Percentiles rank a stretch among this genome's conserved stretches.
phyloP scores from a whole-genome alignment of 768 basidiomycete species.

The Auricularia sp. region DNA sequence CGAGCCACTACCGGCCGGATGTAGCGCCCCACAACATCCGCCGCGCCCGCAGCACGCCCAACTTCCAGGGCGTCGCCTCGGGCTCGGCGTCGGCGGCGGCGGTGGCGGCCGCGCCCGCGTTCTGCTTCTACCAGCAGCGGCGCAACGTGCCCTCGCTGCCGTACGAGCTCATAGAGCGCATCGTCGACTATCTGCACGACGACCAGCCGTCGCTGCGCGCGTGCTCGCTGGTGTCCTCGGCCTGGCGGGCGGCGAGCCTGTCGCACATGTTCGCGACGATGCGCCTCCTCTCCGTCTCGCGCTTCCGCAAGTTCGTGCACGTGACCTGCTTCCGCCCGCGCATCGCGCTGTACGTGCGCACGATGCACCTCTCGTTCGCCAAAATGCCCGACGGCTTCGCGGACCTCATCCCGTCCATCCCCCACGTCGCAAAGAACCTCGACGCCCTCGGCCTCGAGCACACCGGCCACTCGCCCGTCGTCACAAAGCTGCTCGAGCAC shows the following conservation, averaged over 20 bases:
- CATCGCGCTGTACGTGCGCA: not conserved
- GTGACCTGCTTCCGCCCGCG: not conserved
- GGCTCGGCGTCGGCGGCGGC: not conserved
- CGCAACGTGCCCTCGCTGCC: not conserved
- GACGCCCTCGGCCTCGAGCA: not conserved
- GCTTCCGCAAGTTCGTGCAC: slow-evolving; percentile 1
- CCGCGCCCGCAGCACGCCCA: not conserved
- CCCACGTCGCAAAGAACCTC: not conserved
- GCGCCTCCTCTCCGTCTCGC: not conserved
- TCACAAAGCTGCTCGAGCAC: not conserved
- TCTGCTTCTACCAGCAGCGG: not conserved
- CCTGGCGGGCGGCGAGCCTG: slow-evolving; percentile 9
- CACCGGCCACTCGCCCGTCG: not conserved
- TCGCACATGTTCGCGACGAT: slow-evolving; percentile 9
- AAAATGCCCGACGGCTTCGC: slow-evolving; percentile 1
- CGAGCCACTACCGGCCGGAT: not conserved
- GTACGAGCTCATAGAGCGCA: slow-evolving; percentile 12
- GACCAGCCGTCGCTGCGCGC: slow-evolving; percentile 7
- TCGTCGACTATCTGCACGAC: slow-evolving; percentile 14
- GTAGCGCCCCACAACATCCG: not conserved
- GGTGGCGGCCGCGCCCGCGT: not conserved
- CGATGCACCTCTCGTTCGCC: not conserved
- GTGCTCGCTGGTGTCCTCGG: slow-evolving; percentile 5
- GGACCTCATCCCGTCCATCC: not conserved
- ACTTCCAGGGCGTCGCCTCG: not conserved